Evolutionary conservation across 2,329 filamentous ascomycete genomes (phyloP).

Genomic region (Pseudogymnoascus sp.): DNA sequence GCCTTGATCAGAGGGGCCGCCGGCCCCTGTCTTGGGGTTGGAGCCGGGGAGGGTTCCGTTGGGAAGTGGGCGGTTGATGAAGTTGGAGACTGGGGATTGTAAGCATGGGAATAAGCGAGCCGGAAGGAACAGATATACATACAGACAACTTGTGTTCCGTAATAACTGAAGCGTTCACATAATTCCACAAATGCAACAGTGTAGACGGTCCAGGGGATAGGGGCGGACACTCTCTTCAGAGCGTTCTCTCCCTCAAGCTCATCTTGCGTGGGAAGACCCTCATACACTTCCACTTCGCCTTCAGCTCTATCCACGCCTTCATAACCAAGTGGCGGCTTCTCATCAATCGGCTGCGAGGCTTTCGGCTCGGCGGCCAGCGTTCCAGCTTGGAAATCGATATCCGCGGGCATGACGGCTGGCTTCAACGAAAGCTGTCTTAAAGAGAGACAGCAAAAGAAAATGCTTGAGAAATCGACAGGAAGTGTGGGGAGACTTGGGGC

Average conservation of each 20-base stretch:
- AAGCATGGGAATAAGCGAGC: background rate
- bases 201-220: slow-evolving; percentile 23
- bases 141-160: slow-evolving; percentile 53
- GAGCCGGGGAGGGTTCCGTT: slow-evolving; percentile 23
- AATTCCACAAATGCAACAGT: slow-evolving; percentile 56
- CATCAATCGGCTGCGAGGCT: background rate
- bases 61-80: slow-evolving; percentile 42
- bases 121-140: slow-evolving; percentile 25
- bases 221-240: slow-evolving; percentile 11
- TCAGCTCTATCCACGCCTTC: background rate
- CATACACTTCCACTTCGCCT: slow-evolving; percentile 4
- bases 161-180: slow-evolving; percentile 57
- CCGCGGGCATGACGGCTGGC: background rate
- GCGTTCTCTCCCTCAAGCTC: slow-evolving; percentile 9
- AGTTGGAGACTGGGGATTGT: slow-evolving; percentile 38
- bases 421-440: slow-evolving; percentile 4
- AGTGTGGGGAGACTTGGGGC: slow-evolving; percentile 3
- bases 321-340: background rate
- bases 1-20: slow-evolving; percentile 12
- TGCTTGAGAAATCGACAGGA: background rate
- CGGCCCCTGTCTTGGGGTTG: slow-evolving; percentile 2
- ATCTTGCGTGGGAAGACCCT: slow-evolving; percentile 9
- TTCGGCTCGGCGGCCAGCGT: background rate
- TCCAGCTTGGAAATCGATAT: background rate
- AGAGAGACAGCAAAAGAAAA: slow-evolving; percentile 1